These are phyloP conservation scores for Talaromyces sp. DNA, from an alignment of 2,329 filamentous ascomycete species.

Conservation along the genomic window DNA sequence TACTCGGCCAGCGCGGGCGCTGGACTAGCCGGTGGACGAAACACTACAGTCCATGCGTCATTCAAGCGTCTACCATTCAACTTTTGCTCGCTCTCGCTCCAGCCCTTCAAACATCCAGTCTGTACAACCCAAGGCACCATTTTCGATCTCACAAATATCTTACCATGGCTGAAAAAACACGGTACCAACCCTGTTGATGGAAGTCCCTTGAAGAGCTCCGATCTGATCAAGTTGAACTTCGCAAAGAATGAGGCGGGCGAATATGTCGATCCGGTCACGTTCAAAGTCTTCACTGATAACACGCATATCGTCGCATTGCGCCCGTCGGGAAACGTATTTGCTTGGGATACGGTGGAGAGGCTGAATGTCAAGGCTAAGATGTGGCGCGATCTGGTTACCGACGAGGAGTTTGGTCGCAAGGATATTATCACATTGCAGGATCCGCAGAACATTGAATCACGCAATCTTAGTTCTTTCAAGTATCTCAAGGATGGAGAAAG, in stretches of 20 bases:
- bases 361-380: slow-evolving; percentile 97
- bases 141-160: slow-evolving; percentile 92
- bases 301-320: slow-evolving; percentile 90
- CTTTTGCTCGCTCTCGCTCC: slow-evolving; percentile 93
- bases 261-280: slow-evolving; percentile 93
- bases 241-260: slow-evolving; percentile 88
- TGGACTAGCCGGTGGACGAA: slow-evolving; percentile 58
- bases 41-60: slow-evolving; percentile 53
- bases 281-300: slow-evolving; percentile 96
- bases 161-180: slow-evolving; percentile 91
- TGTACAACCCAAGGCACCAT: slow-evolving; percentile 85
- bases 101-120: slow-evolving; percentile 92
- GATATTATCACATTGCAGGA: slow-evolving; percentile 97
- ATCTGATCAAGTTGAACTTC: slow-evolving; percentile 89
- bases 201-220: slow-evolving; percentile 70
- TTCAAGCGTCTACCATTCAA: slow-evolving; percentile 96
- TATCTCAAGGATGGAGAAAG: slow-evolving; percentile 79
- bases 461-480: slow-evolving; percentile 85
- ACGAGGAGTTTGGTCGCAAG: slow-evolving; percentile 79
- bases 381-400: slow-evolving; percentile 87
- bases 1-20: slow-evolving; percentile 79
- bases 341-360: slow-evolving; percentile 90
- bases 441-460: slow-evolving; percentile 79
- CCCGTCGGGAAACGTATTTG: slow-evolving; percentile 89
- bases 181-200: slow-evolving; percentile 89